Base-by-base conservation (phyloP, 306 rosid species). In the Vachellia pachyceras region DNA sequence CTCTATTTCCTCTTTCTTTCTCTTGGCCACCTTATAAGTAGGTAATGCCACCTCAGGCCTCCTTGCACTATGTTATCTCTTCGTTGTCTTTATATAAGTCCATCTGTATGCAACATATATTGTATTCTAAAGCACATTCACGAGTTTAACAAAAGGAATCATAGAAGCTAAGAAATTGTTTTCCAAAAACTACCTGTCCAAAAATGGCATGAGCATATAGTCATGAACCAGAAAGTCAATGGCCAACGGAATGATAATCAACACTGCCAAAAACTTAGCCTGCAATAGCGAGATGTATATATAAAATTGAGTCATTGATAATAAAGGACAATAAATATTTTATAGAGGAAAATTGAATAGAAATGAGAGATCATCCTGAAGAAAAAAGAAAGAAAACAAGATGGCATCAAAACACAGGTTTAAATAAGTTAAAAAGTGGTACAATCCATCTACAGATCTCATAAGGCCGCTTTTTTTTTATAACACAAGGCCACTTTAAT, bases 141-240 rank as follows among this genome's bases (percentile, higher is more conserved):
- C 15, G 33, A 3, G 11, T 73, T 10, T 11, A 50, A 47, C 10
- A 52, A 39, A 39, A 55, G 15, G 18, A 36, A 37, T 35, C 10
- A 73, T 40, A 25, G 47, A 18, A 36, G 41, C 47, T 29, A 22
- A 63, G 17, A 55, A 66, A 46, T 73, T 46, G 37, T 42, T 50
- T 42, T 52, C 36, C 47, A 76, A 78, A 10, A 64, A 67, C 77
- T 87, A 93, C 99, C 97, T 93, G 88, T 95, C 98, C 73, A 95
- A 82, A 77, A 95, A 95, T 63, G 99, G 99, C 98, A 95, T 93
- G 67, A 95, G 92, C 79, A 90, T 68, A 77, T 90, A 95, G 89
- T 95, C 98, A 84, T 95, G 99, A 80, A 91, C 97, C 88, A 91
- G 80, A 73, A 95, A 93, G 86, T 95, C 97, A 83, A 95, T 79